Base-by-base conservation (phyloP, 2,329 filamentous ascomycete genomes). In the Nannizziopsis arthrosporioides region DNA sequence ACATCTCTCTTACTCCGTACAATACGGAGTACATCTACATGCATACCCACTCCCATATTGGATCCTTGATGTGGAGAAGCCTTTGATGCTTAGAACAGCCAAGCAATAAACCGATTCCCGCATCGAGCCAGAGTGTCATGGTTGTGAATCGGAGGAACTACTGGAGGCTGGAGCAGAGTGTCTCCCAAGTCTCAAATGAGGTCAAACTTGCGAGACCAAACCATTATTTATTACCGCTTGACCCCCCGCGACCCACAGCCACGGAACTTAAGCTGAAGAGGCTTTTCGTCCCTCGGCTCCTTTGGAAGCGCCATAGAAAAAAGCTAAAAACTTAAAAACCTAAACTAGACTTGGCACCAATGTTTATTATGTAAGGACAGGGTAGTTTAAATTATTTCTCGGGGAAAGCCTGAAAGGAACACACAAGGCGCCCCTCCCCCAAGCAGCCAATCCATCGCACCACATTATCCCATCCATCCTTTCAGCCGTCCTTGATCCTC, bases 321-420 rank as follows among this genome's bases (percentile, higher is more conserved):
- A 27, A 27, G 4, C 22, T 27, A 43, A 44, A 52, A 52, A 43
- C 40, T 40, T 52, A 52, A 52, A 52, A 52, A 52, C 51, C 47
- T 52, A 52, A 52, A 52, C 17, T 42, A 22, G 44, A 52, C 51
- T 52, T 52, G 51, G 51, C 51, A 50, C 39, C 36, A 39, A 43
- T 48, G 15, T 40, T 45, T 50, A 19, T 52, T 50, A 52, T 49
- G 49, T 52, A 46, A 52, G 22, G 31, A 8, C 38, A 11, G 27
- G 19, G 30, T 36, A 47, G 45, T 42, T 36, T 41, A 42, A 42
- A 41, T 42, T 19, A 36, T n/a, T 36, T 34, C 12, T n/a, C 5
- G 37, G 27, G 17, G n/a, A 30, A 42, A n/a, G n/a, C n/a, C n/a
- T n/a, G n/a, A n/a, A n/a, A 31, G 45, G 36, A 46, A 39, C 31